Evolutionary conservation across 345 rosid genomes (phyloP), one percentile per base, ranked within the genome.

Genomic region (Syzygium aqueum): DNA sequence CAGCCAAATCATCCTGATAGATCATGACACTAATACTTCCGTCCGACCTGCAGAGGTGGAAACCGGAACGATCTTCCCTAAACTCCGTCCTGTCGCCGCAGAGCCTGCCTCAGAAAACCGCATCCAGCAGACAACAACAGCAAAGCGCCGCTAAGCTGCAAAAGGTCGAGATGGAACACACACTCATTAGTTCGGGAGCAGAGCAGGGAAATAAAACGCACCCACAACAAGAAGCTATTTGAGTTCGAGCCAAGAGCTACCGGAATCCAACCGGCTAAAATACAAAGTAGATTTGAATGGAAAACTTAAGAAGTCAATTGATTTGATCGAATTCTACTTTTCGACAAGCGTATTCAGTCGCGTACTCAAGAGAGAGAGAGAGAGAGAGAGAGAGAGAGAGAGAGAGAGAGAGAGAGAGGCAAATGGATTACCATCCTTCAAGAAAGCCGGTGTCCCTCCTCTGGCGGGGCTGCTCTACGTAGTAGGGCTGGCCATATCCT

Each of bases 111-210:
- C 91, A 94, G 92, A 95, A 89, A 90, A 94, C 93, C 85, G 95
- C 94, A 92, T 94, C 97, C 90, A 94, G 85, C 77, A 95, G 92
- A 90, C 96, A 95, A 89, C 97, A 95, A 61, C 97, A 95, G 89
- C 97, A 95, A 84, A 95, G 94, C 12, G 95, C 96, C 77, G 94
- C 95, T 89, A 95, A 91, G 91, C 97, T 95, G 96, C 92, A 84
- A 85, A 84, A 54, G 85, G 23, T 21, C 46, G 25, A 33, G 80
- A 33, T 17, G 13, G 25, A 67, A 30, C 21, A 1, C 46, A 3
- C 46, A 0, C 2, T 73, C 80, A 73, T 61, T 33, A 61, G 73
- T 61, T n/a, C 37, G 13, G 19, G 33, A 61, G 73, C 19, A 7
- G 9, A 61, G 73, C 33, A 61, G 14, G 73, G 9, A n/a, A 67